These are phyloP conservation scores for Thoreauomyces humboldtii DNA, from an alignment of 192 early-diverging fungal species.

Conservation along the genomic window DNA sequence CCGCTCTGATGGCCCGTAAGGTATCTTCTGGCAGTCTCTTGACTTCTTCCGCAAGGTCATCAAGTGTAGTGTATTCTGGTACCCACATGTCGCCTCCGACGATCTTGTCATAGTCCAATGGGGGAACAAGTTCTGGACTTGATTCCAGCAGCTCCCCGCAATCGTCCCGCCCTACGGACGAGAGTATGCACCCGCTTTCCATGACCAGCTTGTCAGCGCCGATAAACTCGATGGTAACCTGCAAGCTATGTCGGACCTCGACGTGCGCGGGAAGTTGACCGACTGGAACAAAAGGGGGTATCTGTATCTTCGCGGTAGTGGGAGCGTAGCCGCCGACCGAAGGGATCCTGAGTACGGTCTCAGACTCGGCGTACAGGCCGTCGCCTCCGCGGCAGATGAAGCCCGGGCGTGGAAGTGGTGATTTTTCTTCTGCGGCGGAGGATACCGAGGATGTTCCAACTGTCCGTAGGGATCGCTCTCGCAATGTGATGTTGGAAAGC, in stretches of 20 bases:
- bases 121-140: constrained; percentile 41
- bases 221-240: constrained; percentile 45
- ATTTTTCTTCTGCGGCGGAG: neutral
- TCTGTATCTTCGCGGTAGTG: constrained; percentile 30
- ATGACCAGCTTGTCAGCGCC: constrained; percentile 42
- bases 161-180: constrained; percentile 40
- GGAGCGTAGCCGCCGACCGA: constrained; percentile 36
- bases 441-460: neutral
- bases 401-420: constrained; percentile 31
- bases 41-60: constrained; percentile 28
- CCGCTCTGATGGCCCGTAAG: constrained; percentile 15
- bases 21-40: neutral
- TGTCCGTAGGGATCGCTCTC: neutral
- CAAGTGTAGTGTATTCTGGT: constrained; percentile 38
- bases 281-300: constrained; percentile 15
- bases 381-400: constrained; percentile 37
- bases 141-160: constrained; percentile 36
- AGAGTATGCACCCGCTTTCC: constrained; percentile 43
- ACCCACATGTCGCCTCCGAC: constrained; percentile 49
- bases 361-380: constrained; percentile 46
- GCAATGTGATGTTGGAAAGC: constrained; percentile 9
- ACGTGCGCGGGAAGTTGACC: constrained; percentile 33
- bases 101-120: constrained; percentile 52
- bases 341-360: constrained; percentile 36
- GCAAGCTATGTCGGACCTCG: constrained; percentile 46